phyloP scores from a whole-genome alignment of 1,284 basidiomycete species.

The Ustilago nuda region DNA sequence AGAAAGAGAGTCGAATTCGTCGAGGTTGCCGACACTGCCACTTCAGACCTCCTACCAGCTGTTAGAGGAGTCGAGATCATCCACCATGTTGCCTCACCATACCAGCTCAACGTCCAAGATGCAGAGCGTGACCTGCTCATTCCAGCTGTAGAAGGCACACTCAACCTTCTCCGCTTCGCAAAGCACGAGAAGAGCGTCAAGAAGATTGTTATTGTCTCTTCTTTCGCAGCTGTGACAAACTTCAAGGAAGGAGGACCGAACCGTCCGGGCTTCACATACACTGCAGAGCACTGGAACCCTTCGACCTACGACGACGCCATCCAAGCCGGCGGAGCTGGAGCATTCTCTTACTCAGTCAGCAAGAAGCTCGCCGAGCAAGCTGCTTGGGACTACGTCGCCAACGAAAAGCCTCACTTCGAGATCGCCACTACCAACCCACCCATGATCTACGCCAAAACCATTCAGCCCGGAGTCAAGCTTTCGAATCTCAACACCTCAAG shows the following conservation, averaged over 20 bases:
- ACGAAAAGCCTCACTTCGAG: slow-evolving; percentile 50
- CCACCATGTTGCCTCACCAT: slow-evolving; percentile 57
- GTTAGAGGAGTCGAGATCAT: slow-evolving; percentile 60
- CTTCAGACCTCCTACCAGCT: slow-evolving; percentile 65
- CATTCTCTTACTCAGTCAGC: slow-evolving; percentile 59
- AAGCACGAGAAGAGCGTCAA: slow-evolving; percentile 57
- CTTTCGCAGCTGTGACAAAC: slow-evolving; percentile 62
- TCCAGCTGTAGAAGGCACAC: slow-evolving; percentile 69
- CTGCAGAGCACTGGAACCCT: slow-evolving; percentile 60
- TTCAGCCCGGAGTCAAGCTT: slow-evolving; percentile 52
- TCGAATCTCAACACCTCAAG: slow-evolving; percentile 61
- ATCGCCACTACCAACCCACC: slow-evolving; percentile 60
- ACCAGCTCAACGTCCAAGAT: slow-evolving; percentile 63
- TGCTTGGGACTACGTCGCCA: slow-evolving; percentile 58
- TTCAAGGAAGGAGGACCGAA: slow-evolving; percentile 60
- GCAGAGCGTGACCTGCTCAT: slow-evolving; percentile 66
- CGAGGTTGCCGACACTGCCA: slow-evolving; percentile 67
- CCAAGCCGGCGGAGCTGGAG: slow-evolving; percentile 50
- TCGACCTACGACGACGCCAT: slow-evolving; percentile 55
- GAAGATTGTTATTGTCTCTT: slow-evolving; percentile 64
- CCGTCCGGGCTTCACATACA: slow-evolving; percentile 58
- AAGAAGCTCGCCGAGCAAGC: slow-evolving; percentile 66
- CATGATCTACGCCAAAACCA: slow-evolving; percentile 61
- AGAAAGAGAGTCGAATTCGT: slow-evolving; percentile 57
- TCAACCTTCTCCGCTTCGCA: slow-evolving; percentile 63